These are phyloP conservation scores for Tylopilus intermedius DNA, from an alignment of 768 basidiomycete genomes.

Conservation along the genomic window DNA sequence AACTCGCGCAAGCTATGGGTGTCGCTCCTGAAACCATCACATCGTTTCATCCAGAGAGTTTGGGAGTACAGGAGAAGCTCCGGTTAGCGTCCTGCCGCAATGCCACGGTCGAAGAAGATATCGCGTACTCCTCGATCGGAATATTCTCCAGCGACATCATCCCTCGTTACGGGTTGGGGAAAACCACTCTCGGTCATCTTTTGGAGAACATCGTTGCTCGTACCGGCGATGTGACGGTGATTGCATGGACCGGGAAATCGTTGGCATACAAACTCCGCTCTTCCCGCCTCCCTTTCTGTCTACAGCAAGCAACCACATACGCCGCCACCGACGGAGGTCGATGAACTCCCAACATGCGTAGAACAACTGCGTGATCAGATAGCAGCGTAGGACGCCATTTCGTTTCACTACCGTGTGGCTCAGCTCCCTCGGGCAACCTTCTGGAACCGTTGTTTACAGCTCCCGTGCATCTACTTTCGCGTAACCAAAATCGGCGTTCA, in stretches of 20 bases:
- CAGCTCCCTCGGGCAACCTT: neutral
- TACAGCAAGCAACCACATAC: neutral
- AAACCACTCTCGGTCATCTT: slow-evolving; percentile 3
- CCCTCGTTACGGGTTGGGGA: slow-evolving; percentile 3
- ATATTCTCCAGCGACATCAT: slow-evolving; percentile 10
- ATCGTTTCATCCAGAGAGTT: neutral
- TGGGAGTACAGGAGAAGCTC: slow-evolving; percentile 8
- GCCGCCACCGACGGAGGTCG: neutral
- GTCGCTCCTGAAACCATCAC: neutral
- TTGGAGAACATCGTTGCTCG: slow-evolving; percentile 8
- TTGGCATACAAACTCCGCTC: slow-evolving; percentile 5
- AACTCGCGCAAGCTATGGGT: slow-evolving; percentile 5
- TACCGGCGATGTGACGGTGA: slow-evolving; percentile 4
- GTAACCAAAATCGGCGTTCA: neutral
- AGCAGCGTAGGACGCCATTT: neutral
- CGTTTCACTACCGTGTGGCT: neutral
- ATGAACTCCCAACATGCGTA: neutral
- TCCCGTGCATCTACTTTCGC: neutral
- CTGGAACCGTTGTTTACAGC: neutral
- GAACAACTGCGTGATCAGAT: neutral
- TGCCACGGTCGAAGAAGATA: slow-evolving; percentile 6
- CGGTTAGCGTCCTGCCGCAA: slow-evolving; percentile 5
- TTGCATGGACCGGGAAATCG: slow-evolving; percentile 9
- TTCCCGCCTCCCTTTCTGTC: slow-evolving; percentile 6
- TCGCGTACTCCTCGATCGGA: neutral